These are phyloP conservation scores for Buxus sempervirens DNA, from an alignment of 164 flowering plant species.

Conservation along the genomic window DNA sequence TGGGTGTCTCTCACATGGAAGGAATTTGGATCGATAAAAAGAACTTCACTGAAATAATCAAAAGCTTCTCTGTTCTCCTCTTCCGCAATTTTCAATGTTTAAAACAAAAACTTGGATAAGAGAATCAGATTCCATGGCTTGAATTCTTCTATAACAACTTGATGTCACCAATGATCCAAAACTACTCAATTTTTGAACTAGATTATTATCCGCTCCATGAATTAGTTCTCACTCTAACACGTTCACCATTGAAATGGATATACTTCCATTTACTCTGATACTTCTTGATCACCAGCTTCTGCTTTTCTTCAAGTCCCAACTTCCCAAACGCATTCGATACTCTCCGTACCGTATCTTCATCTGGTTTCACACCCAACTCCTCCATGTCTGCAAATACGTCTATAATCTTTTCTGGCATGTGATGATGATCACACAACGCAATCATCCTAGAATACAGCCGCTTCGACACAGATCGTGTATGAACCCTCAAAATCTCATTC, in stretches of 20 bases:
- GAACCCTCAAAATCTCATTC: constrained; percentile 82
- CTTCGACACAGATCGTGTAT: constrained; percentile 79
- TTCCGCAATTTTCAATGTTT: background rate
- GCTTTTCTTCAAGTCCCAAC: constrained; percentile 65
- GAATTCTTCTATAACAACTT: background rate
- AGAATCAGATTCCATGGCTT: background rate
- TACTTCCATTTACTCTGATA: constrained; percentile 74
- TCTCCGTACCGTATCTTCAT: constrained; percentile 70
- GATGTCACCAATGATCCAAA: background rate
- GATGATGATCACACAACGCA: constrained; percentile 80
- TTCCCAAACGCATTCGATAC: constrained; percentile 59
- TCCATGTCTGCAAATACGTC: constrained; percentile 99
- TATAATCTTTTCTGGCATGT: constrained; percentile 60
- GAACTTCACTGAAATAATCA: background rate
- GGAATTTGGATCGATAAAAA: background rate
- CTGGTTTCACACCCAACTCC: constrained; percentile 88
- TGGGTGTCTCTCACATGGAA: background rate
- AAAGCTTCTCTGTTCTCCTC: background rate
- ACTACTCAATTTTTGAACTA: background rate
- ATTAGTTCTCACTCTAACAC: constrained; percentile 56
- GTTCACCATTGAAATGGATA: constrained; percentile 79
- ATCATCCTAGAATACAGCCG: constrained; percentile 88
- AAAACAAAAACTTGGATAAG: background rate
- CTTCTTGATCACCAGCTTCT: constrained; percentile 47
- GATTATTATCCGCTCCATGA: constrained; percentile 12